Percentiles rank a stretch among this genome's conserved stretches.
Evolutionary conservation across 352 stramenopile genomes (phyloP).

Genomic region (Phytophthora niederhauseri): DNA sequence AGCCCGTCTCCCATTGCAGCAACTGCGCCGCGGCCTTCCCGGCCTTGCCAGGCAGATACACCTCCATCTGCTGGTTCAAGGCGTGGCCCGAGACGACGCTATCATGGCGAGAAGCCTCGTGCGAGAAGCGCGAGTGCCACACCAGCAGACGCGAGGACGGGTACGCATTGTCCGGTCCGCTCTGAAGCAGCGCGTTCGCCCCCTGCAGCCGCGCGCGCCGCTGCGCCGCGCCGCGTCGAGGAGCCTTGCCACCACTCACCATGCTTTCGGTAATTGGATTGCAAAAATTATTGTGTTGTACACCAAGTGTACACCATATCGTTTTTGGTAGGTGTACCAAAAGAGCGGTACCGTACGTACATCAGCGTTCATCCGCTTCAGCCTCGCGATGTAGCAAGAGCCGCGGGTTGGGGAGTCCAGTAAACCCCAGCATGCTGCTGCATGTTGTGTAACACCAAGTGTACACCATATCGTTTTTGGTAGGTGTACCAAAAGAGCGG

Average conservation of each 20-base stretch:
- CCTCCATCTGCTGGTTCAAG: constrained; percentile 77
- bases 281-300: neutral
- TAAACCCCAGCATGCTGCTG: constrained; percentile 17
- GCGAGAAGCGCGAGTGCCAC: constrained; percentile 64
- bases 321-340: neutral
- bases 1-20: constrained; percentile 80
- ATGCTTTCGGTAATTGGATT: constrained; percentile 34
- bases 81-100: constrained; percentile 52
- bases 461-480: neutral
- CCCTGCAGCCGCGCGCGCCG: constrained; percentile 29
- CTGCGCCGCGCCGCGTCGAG: constrained; percentile 30
- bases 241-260: constrained; percentile 72
- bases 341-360: constrained; percentile 4
- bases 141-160: constrained; percentile 54
- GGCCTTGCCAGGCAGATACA: constrained; percentile 48
- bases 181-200: constrained; percentile 15
- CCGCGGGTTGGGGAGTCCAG: constrained; percentile 32
- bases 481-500: constrained; percentile 1
- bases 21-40: constrained; percentile 47
- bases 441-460: constrained; percentile 2
- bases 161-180: constrained; percentile 19
- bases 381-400: neutral
- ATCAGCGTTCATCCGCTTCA: constrained; percentile 1
- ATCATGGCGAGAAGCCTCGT: constrained; percentile 53
- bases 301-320: neutral